Evolutionary conservation across 1,284 basidiomycete genomes (phyloP).

Genomic region (Ustilago crameri): DNA sequence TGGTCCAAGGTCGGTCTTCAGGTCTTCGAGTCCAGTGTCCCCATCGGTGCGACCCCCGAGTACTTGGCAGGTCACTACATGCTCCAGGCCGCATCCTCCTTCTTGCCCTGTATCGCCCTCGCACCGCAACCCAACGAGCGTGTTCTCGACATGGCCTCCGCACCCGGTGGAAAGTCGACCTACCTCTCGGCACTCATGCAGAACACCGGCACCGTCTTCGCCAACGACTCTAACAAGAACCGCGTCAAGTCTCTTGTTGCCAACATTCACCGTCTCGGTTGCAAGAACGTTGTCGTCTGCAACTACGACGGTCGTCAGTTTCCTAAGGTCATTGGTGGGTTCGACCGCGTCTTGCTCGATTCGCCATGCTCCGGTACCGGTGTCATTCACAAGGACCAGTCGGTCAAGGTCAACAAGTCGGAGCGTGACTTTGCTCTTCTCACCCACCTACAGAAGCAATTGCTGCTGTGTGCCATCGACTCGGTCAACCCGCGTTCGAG

Average conservation of each 20-base stretch:
- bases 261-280: conserved; percentile 95
- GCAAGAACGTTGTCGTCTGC: conserved; percentile 97
- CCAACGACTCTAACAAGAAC: conserved; percentile 94
- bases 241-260: conserved; percentile 96
- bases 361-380: conserved; percentile 98
- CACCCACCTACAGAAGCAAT: conserved; percentile 96
- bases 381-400: conserved; percentile 96
- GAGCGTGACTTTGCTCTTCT: conserved; percentile 90
- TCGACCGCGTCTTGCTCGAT: conserved; percentile 94
- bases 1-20: conserved; percentile 99
- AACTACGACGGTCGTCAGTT: conserved; percentile 98
- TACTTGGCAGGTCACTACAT: conserved; percentile 99
- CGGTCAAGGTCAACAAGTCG: conserved; percentile 98
- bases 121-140: conserved; percentile 92
- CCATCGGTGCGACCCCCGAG: conserved; percentile 93
- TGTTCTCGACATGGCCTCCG: conserved; percentile 97
- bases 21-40: conserved; percentile 95
- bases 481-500: conserved; percentile 88
- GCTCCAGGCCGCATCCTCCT: conserved; percentile 98
- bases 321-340: conserved; percentile 99
- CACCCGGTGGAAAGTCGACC: conserved; percentile 96
- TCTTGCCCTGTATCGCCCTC: conserved; percentile 97
- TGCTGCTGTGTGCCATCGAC: conserved; percentile 97
- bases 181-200: conserved; percentile 77
- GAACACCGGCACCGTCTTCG: conserved; percentile 97